Evolutionary conservation across 139 green algal species (phyloP).

Genomic region (Limnomonas spitsbergensis): DNA sequence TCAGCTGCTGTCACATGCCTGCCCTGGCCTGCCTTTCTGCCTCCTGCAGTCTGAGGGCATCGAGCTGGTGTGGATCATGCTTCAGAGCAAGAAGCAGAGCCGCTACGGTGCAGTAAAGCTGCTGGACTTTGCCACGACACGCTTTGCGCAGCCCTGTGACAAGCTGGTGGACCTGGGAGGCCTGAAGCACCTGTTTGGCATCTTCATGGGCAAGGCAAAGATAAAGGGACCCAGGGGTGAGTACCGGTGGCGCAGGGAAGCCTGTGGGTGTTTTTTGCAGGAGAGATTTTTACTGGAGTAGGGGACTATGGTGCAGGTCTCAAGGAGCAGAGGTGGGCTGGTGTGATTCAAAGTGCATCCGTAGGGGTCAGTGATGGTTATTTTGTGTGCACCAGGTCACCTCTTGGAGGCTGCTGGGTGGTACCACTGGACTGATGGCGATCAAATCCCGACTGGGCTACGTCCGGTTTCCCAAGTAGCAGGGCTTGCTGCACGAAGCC

Average conservation of each 20-base stretch:
- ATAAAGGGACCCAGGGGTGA: conserved; percentile 41
- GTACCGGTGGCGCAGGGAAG: neutral
- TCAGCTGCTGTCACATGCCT: too few species aligned
- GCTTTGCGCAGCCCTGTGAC: conserved; percentile 14
- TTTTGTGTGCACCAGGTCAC: too few species aligned
- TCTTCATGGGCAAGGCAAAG: conserved; percentile 93
- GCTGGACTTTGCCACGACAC: conserved; percentile 85
- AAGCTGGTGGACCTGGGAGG: conserved; percentile 65
- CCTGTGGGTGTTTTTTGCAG: too few species aligned
- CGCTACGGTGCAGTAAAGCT: conserved; percentile 73
- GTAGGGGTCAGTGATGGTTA: too few species aligned
- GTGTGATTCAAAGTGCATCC: too few species aligned
- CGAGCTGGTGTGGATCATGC: conserved; percentile 93
- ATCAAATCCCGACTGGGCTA: too few species aligned
- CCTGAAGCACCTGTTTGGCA: conserved; percentile 82
- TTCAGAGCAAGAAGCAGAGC: conserved; percentile 69
- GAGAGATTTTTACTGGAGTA: too few species aligned
- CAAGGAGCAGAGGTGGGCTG: neutral
- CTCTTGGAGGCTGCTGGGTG: too few species aligned
- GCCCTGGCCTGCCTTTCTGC: too few species aligned
- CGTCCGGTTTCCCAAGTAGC: too few species aligned
- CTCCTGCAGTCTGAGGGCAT: conserved; percentile 55
- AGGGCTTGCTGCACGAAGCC: too few species aligned
- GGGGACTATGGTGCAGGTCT: neutral
- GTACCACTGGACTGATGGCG: too few species aligned